Base-by-base conservation (phyloP, 2,329 filamentous ascomycete species). In the Ophiostoma himal-ulmi region DNA sequence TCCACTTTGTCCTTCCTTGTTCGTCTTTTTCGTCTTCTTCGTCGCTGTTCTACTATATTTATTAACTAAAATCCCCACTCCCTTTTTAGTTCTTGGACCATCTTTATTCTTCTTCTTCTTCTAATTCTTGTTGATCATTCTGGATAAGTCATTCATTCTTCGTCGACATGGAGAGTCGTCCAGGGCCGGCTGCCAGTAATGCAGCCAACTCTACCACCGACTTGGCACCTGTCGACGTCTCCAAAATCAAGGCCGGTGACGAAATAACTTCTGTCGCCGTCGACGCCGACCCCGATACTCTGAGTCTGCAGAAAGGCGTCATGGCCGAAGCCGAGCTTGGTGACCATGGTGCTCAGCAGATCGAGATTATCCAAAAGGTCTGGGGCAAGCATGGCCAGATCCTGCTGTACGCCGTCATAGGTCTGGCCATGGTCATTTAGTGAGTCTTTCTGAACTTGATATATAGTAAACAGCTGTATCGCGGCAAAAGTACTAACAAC, bases 301-400 rank as follows among this genome's bases (percentile, higher is more conserved):
- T 44, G 57, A 71, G 70, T 57, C 57, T 70, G 26, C 26, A 71
- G 22, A 71, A 70, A 57, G 52, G 52, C n/a, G 68, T 64, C 30
- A 34, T 72, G 8, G 37, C 69, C n/a, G 69, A 66, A 44, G n/a
- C 71, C 13, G 44, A 34, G 17, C 66, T 72, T 10, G 69, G 44
- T 52, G 68, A 72, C 41, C 20, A 68, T 14, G 71, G 71, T 41
- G 68, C 71, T 6, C 68, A 70, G 66, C 64, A 57, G 66, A 69
- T 72, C 14, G 71, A 72, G 57, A 66, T 70, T 37, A 69, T 72
- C 57, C 71, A 72, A 66, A 64, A 67, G 48, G 65, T 72, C 66
- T 72, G 71, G 71, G 70, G 71, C 57, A 70, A 70, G 60, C 66
- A 69, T 60, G 71, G 71, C 65, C 67, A 69, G 71, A 34, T 70